A percentile compares a stretch with the other conserved stretches of the same genome.
Conservation (phyloP, 371 early-diverging fungal genomes). For the Apophysomyces ossiformis region DNA sequence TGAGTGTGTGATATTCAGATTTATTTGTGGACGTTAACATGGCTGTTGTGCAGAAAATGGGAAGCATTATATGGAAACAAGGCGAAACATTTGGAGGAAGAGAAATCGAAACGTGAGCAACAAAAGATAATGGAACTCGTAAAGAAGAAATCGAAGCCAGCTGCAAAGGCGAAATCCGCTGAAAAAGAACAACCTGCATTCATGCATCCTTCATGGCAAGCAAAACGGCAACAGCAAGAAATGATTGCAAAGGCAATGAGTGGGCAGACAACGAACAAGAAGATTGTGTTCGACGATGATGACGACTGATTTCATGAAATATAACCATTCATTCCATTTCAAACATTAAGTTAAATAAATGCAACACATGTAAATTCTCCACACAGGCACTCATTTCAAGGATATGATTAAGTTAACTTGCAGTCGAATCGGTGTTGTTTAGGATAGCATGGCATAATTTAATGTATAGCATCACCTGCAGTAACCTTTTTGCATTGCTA, state of each 20-base stretch:
- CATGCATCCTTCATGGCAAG: constrained; percentile 57
- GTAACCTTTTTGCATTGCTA: no score
- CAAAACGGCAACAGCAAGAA: constrained; percentile 51
- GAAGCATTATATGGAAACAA: constrained; percentile 47
- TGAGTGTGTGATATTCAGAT: constrained; percentile 18
- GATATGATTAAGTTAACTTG: no score
- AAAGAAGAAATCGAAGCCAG: constrained; percentile 5
- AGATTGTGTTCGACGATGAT: constrained; percentile 49
- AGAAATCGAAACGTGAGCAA: constrained; percentile 18
- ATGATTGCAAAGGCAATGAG: constrained; percentile 55
- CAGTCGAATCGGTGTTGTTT: no score
- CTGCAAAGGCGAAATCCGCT: neutral
- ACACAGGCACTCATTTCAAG: no score
- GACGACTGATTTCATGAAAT: neutral
- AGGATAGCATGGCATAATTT: no score
- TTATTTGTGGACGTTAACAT: neutral
- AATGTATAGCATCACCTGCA: no score
- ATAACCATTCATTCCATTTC: no score
- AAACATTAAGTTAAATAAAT: no score
- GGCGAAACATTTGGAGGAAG: constrained; percentile 41
- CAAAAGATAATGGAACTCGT: constrained; percentile 18
- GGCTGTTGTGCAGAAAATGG: constrained; percentile 31
- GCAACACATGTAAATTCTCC: no score
- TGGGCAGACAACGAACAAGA: constrained; percentile 33
- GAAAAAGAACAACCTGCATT: constrained; percentile 6